Evolutionary conservation across 306 rosid species (phyloP).

Genomic region (Inga leiocalycina): DNA sequence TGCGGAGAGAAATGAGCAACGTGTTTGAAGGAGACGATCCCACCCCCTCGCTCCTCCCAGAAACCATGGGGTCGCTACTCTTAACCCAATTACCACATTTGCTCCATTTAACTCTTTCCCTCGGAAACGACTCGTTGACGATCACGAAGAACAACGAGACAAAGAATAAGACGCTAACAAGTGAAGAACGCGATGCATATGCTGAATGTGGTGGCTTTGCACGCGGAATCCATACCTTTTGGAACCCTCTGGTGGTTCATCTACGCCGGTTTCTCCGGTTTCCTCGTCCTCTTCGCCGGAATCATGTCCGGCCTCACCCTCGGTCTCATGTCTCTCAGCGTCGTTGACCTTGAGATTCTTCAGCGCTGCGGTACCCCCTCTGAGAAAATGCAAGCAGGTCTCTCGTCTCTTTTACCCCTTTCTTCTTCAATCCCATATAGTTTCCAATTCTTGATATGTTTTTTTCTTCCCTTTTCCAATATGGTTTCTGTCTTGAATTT

Average conservation of each 20-base stretch:
- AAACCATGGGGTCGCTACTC: not conserved
- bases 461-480: too few species aligned
- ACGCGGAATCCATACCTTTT: constrained; percentile 45
- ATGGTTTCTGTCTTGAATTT: not conserved
- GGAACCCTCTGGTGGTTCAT: constrained; percentile 68
- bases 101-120: not conserved
- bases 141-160: not conserved
- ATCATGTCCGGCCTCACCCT: constrained; percentile 97
- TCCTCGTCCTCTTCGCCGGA: constrained; percentile 85
- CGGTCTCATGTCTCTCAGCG: constrained; percentile 95
- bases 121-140: not conserved
- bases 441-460: not conserved
- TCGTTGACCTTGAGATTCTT: constrained; percentile 94
- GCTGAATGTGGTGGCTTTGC: constrained; percentile 22
- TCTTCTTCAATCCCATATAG: not conserved
- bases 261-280: constrained; percentile 70
- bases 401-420: not conserved
- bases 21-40: not conserved
- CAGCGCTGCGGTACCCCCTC: constrained; percentile 78
- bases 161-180: constrained; percentile 3
- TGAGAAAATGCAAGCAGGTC: constrained; percentile 89
- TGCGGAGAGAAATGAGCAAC: not conserved
- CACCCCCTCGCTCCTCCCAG: not conserved
- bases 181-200: constrained; percentile 46
- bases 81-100: not conserved